A percentile compares a stretch with the other conserved stretches of the same genome.
These are phyloP conservation scores for Epichloe aotearoae DNA, from an alignment of 2,329 filamentous ascomycete species.

Conservation along the genomic window DNA sequence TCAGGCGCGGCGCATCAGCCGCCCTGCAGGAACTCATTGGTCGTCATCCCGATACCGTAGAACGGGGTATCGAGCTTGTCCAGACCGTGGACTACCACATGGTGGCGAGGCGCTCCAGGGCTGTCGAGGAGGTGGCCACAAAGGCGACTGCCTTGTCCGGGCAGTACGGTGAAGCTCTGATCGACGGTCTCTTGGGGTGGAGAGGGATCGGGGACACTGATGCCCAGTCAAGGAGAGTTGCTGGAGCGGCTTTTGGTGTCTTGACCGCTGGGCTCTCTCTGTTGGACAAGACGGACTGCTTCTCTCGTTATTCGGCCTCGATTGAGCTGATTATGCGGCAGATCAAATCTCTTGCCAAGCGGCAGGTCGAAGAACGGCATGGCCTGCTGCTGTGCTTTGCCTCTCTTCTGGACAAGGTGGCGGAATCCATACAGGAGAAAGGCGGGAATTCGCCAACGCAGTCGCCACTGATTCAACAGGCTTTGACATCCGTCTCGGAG, in stretches of 20 bases:
- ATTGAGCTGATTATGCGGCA: slow-evolving; percentile 29
- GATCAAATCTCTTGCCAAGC: slow-evolving; percentile 30
- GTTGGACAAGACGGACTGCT: slow-evolving; percentile 6
- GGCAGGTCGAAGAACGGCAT: slow-evolving; percentile 58
- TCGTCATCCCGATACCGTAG: slow-evolving; percentile 74
- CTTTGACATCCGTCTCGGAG: slow-evolving; percentile 13
- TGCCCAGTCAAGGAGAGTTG: slow-evolving; percentile 55
- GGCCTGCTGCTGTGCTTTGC: slow-evolving; percentile 52
- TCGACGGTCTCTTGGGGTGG: slow-evolving; percentile 67
- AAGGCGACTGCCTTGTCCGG: slow-evolving; percentile 52
- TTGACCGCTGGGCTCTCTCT: slow-evolving; percentile 33
- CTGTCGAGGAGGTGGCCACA: slow-evolving; percentile 63
- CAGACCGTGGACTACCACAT: slow-evolving; percentile 88
- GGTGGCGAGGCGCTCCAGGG: slow-evolving; percentile 74
- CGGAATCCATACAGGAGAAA: slow-evolving; percentile 16
- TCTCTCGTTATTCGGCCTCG: slow-evolving; percentile 17
- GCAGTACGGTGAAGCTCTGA: slow-evolving; percentile 57
- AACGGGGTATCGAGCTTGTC: slow-evolving; percentile 71
- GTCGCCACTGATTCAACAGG: slow-evolving; percentile 16
- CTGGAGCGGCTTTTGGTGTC: slow-evolving; percentile 55
- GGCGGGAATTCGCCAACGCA: slow-evolving; percentile 4
- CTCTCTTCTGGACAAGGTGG: slow-evolving; percentile 37
- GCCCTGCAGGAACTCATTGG: slow-evolving; percentile 90
- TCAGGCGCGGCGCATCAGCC: slow-evolving; percentile 81
- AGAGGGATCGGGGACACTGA: slow-evolving; percentile 76